These are phyloP conservation scores for Hypomyces perniciosus DNA, from an alignment of 2,329 filamentous ascomycete genomes.

Conservation along the genomic window DNA sequence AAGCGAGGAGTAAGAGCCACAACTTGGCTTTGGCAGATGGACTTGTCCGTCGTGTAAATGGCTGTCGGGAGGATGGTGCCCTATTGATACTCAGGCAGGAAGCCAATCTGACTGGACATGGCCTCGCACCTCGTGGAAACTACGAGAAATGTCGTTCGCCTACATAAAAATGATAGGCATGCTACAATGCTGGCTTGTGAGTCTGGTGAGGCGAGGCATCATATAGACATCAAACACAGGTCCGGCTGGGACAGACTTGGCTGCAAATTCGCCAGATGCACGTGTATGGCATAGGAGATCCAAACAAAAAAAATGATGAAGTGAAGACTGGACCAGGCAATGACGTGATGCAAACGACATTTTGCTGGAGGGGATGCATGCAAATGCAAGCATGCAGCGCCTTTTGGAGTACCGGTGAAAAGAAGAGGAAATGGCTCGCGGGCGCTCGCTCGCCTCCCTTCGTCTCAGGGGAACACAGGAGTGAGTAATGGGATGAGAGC, in stretches of 20 bases:
- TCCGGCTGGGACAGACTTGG: slow-evolving; percentile 5
- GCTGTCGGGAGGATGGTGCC: slow-evolving; percentile 1
- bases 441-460: not conserved
- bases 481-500: not conserved
- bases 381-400: not conserved
- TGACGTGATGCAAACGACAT: not conserved
- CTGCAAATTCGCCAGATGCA: slow-evolving; percentile 1
- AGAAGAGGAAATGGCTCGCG: slow-evolving; percentile 5
- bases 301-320: not conserved
- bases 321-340: not conserved
- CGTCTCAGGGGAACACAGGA: not conserved
- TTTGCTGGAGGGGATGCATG: not conserved
- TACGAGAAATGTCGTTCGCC: slow-evolving; percentile 1
- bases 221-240: slow-evolving; percentile 13
- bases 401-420: not conserved
- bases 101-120: slow-evolving; percentile 2
- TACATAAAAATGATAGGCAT: slow-evolving; percentile 2
- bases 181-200: not conserved
- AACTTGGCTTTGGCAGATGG: not conserved
- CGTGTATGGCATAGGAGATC: not conserved
- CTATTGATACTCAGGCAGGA: slow-evolving; percentile 6
- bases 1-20: slow-evolving; percentile 15
- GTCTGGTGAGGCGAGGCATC: slow-evolving; percentile 12
- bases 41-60: slow-evolving; percentile 4
- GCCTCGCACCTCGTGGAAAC: slow-evolving; percentile 8